phyloP scores from a whole-genome alignment of 2,329 filamentous ascomycete genomes.

The Gaeumannomyces sp. region DNA sequence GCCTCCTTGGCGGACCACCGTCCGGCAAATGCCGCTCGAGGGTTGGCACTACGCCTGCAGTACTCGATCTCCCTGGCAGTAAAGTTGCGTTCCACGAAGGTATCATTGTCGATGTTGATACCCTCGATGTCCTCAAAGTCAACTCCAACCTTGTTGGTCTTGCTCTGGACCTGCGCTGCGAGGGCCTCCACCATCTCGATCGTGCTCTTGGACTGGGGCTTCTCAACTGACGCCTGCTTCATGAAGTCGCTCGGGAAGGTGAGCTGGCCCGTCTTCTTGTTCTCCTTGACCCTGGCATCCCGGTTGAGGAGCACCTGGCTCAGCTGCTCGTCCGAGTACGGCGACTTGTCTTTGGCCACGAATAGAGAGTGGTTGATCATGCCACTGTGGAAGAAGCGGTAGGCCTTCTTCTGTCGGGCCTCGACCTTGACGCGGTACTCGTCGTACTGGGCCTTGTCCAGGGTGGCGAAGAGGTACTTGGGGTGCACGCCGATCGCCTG shows the following conservation, averaged over 20 bases:
- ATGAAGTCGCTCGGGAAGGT: conserved; percentile 66
- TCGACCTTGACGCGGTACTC: conserved; percentile 84
- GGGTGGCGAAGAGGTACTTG: conserved; percentile 90
- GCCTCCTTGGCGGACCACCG: conserved; percentile 98
- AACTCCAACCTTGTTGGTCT: conserved; percentile 78
- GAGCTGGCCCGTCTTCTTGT: conserved; percentile 81
- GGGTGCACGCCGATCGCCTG: conserved; percentile 97
- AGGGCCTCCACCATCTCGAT: conserved; percentile 72
- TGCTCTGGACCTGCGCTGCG: conserved; percentile 56
- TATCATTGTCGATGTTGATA: conserved; percentile 90
- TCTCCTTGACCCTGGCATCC: conserved; percentile 72
- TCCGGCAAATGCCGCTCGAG: conserved; percentile 87
- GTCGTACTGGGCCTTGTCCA: conserved; percentile 77
- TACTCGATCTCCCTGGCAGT: conserved; percentile 78
- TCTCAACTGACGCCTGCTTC: conserved; percentile 52
- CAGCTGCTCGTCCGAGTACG: conserved; percentile 85
- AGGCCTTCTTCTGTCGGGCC: conserved; percentile 94
- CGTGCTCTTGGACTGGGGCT: conserved; percentile 55
- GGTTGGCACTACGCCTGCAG: conserved; percentile 60
- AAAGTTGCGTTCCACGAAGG: conserved; percentile 93
- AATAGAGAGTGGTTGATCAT: conserved; percentile 98
- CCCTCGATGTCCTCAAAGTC: conserved; percentile 86
- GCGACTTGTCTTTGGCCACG: conserved; percentile 86
- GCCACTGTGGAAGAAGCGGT: conserved; percentile 97
- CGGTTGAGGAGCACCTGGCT: conserved; percentile 89